A percentile compares a stretch with the other conserved stretches of the same genome.
Evolutionary conservation across 768 basidiomycete genomes (phyloP).

Genomic region (Hortiboletus flavorubellus): DNA sequence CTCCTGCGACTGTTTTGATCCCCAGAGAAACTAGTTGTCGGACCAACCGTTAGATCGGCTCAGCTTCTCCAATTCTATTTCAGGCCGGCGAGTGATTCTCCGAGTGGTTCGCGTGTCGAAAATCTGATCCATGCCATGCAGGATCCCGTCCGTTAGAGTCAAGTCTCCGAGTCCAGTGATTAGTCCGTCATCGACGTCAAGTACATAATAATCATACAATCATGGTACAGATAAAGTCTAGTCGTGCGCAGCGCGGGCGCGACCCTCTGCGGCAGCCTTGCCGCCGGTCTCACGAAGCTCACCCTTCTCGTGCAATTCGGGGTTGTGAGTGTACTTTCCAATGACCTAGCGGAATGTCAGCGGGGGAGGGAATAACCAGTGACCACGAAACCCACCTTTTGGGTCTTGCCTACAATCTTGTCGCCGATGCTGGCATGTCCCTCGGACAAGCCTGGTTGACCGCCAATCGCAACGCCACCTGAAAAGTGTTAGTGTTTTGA

Average conservation of each 20-base stretch:
- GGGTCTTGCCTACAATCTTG: constrained; percentile 55
- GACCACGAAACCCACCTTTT: constrained; percentile 40
- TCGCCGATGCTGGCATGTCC: constrained; percentile 46
- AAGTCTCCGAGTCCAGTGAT: no score
- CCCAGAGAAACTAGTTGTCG: no score
- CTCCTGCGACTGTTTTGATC: no score
- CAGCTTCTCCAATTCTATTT: no score
- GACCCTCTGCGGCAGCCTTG: constrained; percentile 41
- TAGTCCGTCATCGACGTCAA: no score
- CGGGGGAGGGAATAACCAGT: not conserved
- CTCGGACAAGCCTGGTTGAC: constrained; percentile 21
- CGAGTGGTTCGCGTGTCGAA: no score
- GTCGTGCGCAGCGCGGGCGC: constrained; percentile 42
- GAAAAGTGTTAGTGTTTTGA: not conserved
- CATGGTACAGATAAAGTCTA: constrained; percentile 11
- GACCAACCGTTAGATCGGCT: no score
- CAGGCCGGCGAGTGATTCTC: no score
- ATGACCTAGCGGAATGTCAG: constrained; percentile 36
- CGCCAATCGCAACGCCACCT: constrained; percentile 28
- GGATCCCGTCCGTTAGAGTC: no score
- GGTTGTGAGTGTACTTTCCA: constrained; percentile 47
- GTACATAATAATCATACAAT: not conserved
- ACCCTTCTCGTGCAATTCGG: constrained; percentile 54
- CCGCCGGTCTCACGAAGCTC: constrained; percentile 53
- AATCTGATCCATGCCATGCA: no score